Evolutionary conservation across 768 basidiomycete genomes (phyloP).

Genomic region (Gelatoporia subvermispora): DNA sequence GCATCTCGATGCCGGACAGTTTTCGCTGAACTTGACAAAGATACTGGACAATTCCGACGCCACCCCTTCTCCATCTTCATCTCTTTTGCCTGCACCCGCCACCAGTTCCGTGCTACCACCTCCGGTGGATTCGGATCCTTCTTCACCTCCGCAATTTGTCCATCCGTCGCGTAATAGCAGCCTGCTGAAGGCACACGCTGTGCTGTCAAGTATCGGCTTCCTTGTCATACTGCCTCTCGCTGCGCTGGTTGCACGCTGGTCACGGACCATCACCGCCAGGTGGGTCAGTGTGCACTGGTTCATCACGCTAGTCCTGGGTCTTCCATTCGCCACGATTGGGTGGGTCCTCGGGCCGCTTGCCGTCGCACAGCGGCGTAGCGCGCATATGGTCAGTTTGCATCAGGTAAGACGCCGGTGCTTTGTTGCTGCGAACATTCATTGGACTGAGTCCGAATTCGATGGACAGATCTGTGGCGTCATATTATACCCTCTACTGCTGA

Average conservation of each 20-base stretch:
- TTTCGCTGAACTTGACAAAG: constrained; percentile 31
- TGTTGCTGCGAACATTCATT: background rate
- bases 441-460: background rate
- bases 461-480: constrained; percentile 47
- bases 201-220: constrained; percentile 49
- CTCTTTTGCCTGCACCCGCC: constrained; percentile 1
- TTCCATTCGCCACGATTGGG: constrained; percentile 45
- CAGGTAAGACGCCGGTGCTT: constrained; percentile 30
- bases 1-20: constrained; percentile 31
- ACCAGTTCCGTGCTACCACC: background rate
- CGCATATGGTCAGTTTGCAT: constrained; percentile 45
- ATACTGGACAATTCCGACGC: constrained; percentile 7
- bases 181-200: constrained; percentile 48
- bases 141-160: constrained; percentile 17
- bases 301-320: constrained; percentile 42
- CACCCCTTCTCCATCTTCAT: constrained; percentile 11
- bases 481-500: constrained; percentile 45
- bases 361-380: constrained; percentile 35
- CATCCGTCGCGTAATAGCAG: background rate
- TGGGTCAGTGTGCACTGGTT: constrained; percentile 59
- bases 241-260: constrained; percentile 49
- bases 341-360: constrained; percentile 45
- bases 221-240: constrained; percentile 52
- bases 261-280: constrained; percentile 41
- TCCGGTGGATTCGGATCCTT: constrained; percentile 6